Evolutionary conservation across 371 early-diverging fungal genomes (phyloP).

Genomic region (Massospora cicadina): DNA sequence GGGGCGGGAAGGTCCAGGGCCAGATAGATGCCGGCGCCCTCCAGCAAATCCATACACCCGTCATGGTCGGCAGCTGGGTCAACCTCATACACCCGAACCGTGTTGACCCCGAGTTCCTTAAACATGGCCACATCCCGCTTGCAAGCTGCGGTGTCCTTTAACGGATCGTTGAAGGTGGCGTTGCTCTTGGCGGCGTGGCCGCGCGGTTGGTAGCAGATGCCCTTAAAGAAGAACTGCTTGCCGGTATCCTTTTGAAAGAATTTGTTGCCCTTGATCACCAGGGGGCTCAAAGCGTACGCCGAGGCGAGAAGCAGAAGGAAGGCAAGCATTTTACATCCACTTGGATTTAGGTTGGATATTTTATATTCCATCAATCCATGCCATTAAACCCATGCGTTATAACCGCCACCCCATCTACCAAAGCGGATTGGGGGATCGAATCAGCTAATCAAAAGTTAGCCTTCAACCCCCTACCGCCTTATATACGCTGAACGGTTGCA

Average conservation of each 20-base stretch:
- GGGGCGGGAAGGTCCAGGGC: slow-evolving; percentile 47
- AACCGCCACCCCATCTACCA: too few relatives aligned
- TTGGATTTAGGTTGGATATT: too few relatives aligned
- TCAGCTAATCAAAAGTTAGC: too few relatives aligned
- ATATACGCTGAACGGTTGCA: too few relatives aligned
- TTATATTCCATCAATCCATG: too few relatives aligned
- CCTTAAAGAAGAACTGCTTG: slow-evolving; percentile 59
- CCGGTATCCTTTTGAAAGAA: slow-evolving; percentile 52
- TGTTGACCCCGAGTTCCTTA: slow-evolving; percentile 49
- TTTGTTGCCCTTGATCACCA: slow-evolving; percentile 47
- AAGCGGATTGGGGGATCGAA: too few relatives aligned
- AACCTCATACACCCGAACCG: slow-evolving; percentile 59
- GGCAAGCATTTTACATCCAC: not conserved
- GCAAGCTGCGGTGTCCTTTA: slow-evolving; percentile 39
- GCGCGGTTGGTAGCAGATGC: slow-evolving; percentile 61
- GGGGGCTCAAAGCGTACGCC: slow-evolving; percentile 27
- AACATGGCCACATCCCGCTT: slow-evolving; percentile 44
- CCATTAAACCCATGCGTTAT: too few relatives aligned
- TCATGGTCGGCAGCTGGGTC: slow-evolving; percentile 42
- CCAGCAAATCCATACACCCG: slow-evolving; percentile 52
- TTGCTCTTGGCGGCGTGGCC: slow-evolving; percentile 21
- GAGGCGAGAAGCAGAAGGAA: not conserved
- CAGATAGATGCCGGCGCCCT: slow-evolving; percentile 48
- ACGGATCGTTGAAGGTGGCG: slow-evolving; percentile 45
- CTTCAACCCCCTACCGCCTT: too few relatives aligned